Conservation (phyloP, 805 yeast genomes). For the Candida awuae region DNA sequence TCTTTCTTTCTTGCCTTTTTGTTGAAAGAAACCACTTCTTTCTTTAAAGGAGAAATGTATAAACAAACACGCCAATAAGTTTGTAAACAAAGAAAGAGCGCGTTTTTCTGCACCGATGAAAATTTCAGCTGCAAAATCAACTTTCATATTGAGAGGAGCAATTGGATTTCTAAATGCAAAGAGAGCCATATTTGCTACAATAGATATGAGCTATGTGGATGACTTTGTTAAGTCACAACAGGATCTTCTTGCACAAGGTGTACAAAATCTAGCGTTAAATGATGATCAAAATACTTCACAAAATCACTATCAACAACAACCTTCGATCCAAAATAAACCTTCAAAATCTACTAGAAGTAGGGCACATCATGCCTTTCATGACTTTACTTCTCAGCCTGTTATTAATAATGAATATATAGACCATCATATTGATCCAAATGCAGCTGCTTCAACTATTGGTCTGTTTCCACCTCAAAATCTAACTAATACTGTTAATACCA, state of each 20-base stretch:
- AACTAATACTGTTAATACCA: neutral
- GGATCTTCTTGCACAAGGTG: constrained; percentile 11
- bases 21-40: no score
- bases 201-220: neutral
- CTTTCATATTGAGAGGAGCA: no score
- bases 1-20: neutral
- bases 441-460: constrained; percentile 28
- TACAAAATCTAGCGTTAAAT: constrained; percentile 12
- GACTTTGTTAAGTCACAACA: constrained; percentile 7
- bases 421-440: constrained; percentile 25
- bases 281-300: neutral
- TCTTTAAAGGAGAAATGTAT: no score
- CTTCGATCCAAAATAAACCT: neutral
- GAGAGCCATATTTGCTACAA: no score
- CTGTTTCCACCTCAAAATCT: constrained; percentile 9
- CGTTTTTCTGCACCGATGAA: no score
- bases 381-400: constrained; percentile 13
- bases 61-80: no score
- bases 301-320: no score
- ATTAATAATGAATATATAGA: neutral
- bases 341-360: constrained; percentile 4
- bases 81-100: no score
- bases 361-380: constrained; percentile 24
- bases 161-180: no score
- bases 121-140: no score